Percentiles rank a stretch among this genome's conserved stretches.
Evolutionary conservation across 306 rosid species (phyloP).

Genomic region (Acacia acuminata): DNA sequence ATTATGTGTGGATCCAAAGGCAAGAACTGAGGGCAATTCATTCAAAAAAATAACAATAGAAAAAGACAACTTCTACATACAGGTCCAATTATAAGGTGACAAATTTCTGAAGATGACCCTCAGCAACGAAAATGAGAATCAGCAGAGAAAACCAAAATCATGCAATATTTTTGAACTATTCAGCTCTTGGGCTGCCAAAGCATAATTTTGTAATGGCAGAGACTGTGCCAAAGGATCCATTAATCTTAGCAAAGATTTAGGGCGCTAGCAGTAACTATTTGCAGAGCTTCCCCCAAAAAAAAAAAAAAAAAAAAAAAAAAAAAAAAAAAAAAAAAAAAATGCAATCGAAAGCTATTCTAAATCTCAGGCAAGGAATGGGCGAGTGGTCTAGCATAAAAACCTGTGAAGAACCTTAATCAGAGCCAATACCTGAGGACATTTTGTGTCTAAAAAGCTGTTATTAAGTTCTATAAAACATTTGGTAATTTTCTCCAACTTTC

Average conservation of each 20-base stretch:
- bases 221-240: neutral
- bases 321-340: neutral
- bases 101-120: neutral
- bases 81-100: neutral
- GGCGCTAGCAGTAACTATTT: neutral
- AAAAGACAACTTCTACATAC: neutral
- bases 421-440: neutral
- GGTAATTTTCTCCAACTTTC: neutral
- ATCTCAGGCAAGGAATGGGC: neutral
- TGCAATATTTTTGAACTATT: slow-evolving; percentile 11
- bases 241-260: slow-evolving; percentile 3
- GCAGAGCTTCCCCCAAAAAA: neutral
- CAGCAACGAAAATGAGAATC: neutral
- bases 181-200: neutral
- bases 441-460: neutral
- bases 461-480: neutral
- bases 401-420: neutral
- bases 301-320: neutral
- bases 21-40: slow-evolving; percentile 17
- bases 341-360: slow-evolving; percentile 2
- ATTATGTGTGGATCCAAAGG: slow-evolving; percentile 11
- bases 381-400: neutral
- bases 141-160: neutral
- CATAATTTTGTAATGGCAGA: neutral
- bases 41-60: neutral